phyloP scores from a whole-genome alignment of 257 asterid genomes.

The Prunella vulgaris region DNA sequence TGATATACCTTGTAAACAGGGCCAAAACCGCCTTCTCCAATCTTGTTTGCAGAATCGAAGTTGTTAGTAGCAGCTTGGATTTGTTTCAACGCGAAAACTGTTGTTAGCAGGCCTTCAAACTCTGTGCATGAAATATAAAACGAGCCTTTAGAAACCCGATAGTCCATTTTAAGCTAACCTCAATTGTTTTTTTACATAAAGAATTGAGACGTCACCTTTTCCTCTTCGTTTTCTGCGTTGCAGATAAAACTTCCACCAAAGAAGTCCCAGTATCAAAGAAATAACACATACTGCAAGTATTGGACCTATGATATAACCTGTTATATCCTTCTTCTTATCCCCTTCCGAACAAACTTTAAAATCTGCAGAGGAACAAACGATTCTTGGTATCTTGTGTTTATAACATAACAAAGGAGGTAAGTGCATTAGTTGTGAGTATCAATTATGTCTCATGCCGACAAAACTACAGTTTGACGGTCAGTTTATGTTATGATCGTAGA shows the following conservation, averaged over 20 bases:
- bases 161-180: neutral
- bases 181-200: neutral
- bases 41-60: conserved; percentile 59
- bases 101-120: conserved; percentile 59
- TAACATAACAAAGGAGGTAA: neutral
- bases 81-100: conserved; percentile 64
- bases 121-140: conserved; percentile 33
- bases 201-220: conserved; percentile 35
- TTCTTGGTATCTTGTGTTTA: neutral
- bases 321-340: conserved; percentile 39
- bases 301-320: conserved; percentile 36
- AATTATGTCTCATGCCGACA: neutral
- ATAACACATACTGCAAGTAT: conserved; percentile 29
- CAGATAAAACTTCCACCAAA: conserved; percentile 55
- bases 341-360: conserved; percentile 54
- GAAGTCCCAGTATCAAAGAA: conserved; percentile 30
- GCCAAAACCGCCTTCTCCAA: conserved; percentile 96
- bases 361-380: conserved; percentile 37
- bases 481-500: neutral
- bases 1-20: conserved; percentile 68
- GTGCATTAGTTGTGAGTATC: neutral
- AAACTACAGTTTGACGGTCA: neutral
- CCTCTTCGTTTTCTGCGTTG: conserved; percentile 29
- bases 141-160: neutral
- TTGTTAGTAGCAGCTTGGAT: conserved; percentile 67